Evolutionary conservation across 169 alveolate genomes (phyloP).

Genomic region (Plasmodium vivax): DNA sequence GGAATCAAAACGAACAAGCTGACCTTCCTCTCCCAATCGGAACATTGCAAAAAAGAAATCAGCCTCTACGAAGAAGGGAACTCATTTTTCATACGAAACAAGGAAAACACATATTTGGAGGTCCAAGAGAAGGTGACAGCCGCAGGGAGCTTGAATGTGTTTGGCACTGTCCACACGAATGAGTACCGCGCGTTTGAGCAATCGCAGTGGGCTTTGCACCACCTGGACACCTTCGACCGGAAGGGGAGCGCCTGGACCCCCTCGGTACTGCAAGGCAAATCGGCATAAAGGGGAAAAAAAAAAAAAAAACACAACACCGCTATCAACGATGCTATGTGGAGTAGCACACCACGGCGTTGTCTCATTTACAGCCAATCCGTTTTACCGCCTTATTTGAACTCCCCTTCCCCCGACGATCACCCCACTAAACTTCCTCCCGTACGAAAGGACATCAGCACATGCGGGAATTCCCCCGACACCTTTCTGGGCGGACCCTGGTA

Average conservation of each 20-base stretch:
- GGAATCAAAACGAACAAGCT: slow-evolving; percentile 41
- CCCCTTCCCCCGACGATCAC: background rate
- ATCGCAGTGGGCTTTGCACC: slow-evolving; percentile 46
- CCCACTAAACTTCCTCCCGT: background rate
- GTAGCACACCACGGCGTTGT: background rate
- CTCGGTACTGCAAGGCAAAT: slow-evolving; percentile 21
- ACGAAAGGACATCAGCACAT: slow-evolving; percentile 53
- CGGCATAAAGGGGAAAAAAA: background rate
- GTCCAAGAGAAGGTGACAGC: slow-evolving; percentile 25
- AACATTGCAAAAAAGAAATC: slow-evolving; percentile 11
- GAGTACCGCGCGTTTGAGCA: slow-evolving; percentile 14
- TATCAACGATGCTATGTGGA: background rate
- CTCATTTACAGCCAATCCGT: background rate
- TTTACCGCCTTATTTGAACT: background rate
- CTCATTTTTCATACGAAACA: slow-evolving; percentile 5
- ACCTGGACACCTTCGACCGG: slow-evolving; percentile 38
- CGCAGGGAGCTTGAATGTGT: slow-evolving; percentile 31
- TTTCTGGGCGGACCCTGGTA: slow-evolving; percentile 75
- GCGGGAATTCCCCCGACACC: slow-evolving; percentile 59
- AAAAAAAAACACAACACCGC: background rate
- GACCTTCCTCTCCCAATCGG: slow-evolving; percentile 11
- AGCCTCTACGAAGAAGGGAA: slow-evolving; percentile 12
- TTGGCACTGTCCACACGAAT: slow-evolving; percentile 58
- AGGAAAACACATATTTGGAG: slow-evolving; percentile 20
- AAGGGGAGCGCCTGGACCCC: slow-evolving; percentile 45